Evolutionary conservation across 2,329 filamentous ascomycete species (phyloP), one percentile per base, ranked within the genome.

Genomic region (Orbilia oligospora): DNA sequence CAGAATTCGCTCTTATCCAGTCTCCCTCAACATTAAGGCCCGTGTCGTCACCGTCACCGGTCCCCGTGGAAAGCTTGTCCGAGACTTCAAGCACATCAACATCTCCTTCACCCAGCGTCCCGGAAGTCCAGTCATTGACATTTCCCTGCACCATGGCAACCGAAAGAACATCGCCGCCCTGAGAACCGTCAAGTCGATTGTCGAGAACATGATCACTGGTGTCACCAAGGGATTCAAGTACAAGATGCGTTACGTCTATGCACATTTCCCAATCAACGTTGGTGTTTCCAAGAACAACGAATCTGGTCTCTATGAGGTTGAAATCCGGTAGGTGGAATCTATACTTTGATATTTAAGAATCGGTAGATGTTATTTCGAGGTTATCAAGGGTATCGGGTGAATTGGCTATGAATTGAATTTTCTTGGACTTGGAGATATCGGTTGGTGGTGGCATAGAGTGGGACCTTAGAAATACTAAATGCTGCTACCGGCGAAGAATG

Each of bases 221-320:
- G 96, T 99, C 83, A 99, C 96, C 87, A 97, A 95, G 90, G 96
- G 96, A 83, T 99, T 92, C 93, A 97, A 97, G 90, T 99, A 99
- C 92, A 99, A 99, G 93, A 98, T 99, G 95, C 93, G 97, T 85
- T 99, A 99, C 89, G 96, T 99, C 88, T 99, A 99, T 87, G 96
- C 96, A 86, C 96, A 99, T 92, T 99, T 99, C 86, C 96, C 96
- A 88, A 99, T 99, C 93, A 99, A 99, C 91, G 95, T 99, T 89
- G 98, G 97, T 90, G 87, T 99, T 83, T 94, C 97, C 84, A 94
- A 97, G 92, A 95, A 95, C 90, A 86, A 87, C 85, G 96, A 98
- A 89, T 96, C 93, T 81, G 94, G 91, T 83, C 87, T 91, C 84
- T 92, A 85, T 86, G 92, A 97, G 88, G 93, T 99, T 85, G 96